A percentile compares a stretch with the other conserved stretches of the same genome.
Evolutionary conservation across 2,329 filamentous ascomycete species (phyloP).

Genomic region (Aureobasidium leucospermi): DNA sequence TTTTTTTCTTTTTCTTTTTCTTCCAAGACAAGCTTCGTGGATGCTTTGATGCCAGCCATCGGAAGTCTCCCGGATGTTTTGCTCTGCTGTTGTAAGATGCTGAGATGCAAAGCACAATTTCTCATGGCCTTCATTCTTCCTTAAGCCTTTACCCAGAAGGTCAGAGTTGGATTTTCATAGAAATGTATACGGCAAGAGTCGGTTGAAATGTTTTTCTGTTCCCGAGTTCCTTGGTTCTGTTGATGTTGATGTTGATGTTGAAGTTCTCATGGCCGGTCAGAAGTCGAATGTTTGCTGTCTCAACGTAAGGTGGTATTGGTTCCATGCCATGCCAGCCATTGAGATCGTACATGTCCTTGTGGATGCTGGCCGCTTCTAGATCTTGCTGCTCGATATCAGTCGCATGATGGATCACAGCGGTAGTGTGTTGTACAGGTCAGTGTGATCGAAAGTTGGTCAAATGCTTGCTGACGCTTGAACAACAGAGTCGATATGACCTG

Average conservation of each 20-base stretch:
- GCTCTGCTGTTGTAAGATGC: neutral
- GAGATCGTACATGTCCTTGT: neutral
- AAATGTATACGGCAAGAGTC: slow-evolving; percentile 10
- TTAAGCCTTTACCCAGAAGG: neutral
- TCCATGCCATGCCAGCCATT: too few species aligned
- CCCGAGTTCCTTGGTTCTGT: neutral
- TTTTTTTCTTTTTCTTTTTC: neutral
- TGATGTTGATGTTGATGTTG: neutral
- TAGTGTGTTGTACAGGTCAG: neutral
- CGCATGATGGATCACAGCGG: neutral
- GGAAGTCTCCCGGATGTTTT: neutral
- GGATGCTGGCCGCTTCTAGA: neutral
- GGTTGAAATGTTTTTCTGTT: slow-evolving; percentile 1
- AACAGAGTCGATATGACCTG: neutral
- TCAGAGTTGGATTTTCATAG: neutral
- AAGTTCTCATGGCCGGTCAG: neutral
- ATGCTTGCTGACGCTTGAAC: neutral
- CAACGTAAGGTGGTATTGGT: neutral
- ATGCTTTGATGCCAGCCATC: neutral
- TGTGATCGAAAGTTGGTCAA: neutral
- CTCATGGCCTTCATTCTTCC: neutral
- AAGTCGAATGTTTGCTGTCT: neutral
- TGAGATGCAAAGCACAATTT: neutral
- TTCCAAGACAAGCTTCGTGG: neutral
- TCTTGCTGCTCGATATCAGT: neutral